Conservation (phyloP, 2,329 filamentous ascomycete species). For the Bertia moriformis region DNA sequence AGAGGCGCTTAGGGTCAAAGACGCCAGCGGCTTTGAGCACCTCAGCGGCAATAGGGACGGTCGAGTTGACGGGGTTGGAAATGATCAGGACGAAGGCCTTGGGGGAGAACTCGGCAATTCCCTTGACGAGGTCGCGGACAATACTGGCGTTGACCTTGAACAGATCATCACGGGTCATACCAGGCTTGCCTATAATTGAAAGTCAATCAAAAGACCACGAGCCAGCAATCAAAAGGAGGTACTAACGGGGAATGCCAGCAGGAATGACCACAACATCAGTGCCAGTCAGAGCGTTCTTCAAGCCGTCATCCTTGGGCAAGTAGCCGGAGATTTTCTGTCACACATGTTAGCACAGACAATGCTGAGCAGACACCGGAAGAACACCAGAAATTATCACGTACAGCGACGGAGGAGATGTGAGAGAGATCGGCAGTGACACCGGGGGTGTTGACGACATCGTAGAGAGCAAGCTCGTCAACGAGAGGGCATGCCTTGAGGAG, state of each 20-base stretch:
- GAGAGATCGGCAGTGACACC: conserved; percentile 93
- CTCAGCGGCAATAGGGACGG: conserved; percentile 92
- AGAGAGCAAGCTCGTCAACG: conserved; percentile 84
- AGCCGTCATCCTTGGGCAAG: conserved; percentile 72
- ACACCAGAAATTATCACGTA: conserved; percentile 19
- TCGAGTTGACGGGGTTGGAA: conserved; percentile 99
- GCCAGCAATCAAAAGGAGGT: background rate
- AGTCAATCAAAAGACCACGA: conserved; percentile 9
- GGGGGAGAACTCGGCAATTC: conserved; percentile 72
- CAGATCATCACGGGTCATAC: conserved; percentile 97
- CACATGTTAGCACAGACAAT: conserved; percentile 11
- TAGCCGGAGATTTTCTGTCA: conserved; percentile 70
- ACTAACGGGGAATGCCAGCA: conserved; percentile 88
- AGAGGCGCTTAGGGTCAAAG: conserved; percentile 90
- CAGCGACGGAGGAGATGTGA: conserved; percentile 85
- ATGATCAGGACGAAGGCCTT: conserved; percentile 94
- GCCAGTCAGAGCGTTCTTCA: conserved; percentile 78
- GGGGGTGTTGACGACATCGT: conserved; percentile 98
- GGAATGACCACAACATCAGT: conserved; percentile 95
- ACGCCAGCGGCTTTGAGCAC: conserved; percentile 85
- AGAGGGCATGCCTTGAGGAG: conserved; percentile 82
- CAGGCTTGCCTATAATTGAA: conserved; percentile 66
- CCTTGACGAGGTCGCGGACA: conserved; percentile 83
- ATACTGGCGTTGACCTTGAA: conserved; percentile 99
- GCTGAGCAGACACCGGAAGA: background rate